phyloP scores from a whole-genome alignment of 345 rosid genomes.

The Aquilaria sinensis region DNA sequence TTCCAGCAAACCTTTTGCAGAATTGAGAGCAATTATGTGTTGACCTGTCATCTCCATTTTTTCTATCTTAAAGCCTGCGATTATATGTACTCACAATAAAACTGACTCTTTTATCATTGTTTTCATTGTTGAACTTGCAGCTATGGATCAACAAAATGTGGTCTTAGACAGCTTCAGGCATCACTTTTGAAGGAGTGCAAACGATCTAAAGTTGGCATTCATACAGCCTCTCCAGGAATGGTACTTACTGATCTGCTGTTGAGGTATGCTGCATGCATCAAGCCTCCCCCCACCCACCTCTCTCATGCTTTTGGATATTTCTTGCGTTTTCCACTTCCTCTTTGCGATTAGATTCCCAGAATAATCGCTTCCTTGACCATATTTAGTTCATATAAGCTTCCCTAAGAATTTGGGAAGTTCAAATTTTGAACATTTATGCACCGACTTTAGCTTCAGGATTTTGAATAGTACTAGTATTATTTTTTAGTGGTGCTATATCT shows the following conservation, averaged over 20 bases:
- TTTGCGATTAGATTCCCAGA: not conserved
- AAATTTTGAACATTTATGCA: too few relatives aligned
- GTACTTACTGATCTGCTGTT: constrained; percentile 89
- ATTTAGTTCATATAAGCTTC: too few relatives aligned
- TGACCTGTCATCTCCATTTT: not conserved
- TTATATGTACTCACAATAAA: not conserved
- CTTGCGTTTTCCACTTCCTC: not conserved
- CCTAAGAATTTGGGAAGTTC: too few relatives aligned
- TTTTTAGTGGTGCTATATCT: too few relatives aligned
- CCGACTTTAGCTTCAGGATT: too few relatives aligned
- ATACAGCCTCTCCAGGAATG: constrained; percentile 98
- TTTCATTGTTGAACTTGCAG: constrained; percentile 33
- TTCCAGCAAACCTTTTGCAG: too few relatives aligned
- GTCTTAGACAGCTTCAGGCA: constrained; percentile 86
- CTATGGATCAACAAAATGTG: constrained; percentile 94
- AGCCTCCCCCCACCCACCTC: not conserved
- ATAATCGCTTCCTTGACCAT: too few relatives aligned
- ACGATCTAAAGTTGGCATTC: constrained; percentile 78
- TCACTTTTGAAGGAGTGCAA: constrained; percentile 79
- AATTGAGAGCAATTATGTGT: too few relatives aligned
- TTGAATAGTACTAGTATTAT: too few relatives aligned
- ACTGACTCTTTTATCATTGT: constrained; percentile 5
- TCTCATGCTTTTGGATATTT: not conserved
- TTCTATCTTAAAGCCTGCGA: not conserved
- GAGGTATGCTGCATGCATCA: constrained; percentile 36